Evolutionary conservation across 1,284 basidiomycete species (phyloP).

Genomic region (Ustilago trichophora): DNA sequence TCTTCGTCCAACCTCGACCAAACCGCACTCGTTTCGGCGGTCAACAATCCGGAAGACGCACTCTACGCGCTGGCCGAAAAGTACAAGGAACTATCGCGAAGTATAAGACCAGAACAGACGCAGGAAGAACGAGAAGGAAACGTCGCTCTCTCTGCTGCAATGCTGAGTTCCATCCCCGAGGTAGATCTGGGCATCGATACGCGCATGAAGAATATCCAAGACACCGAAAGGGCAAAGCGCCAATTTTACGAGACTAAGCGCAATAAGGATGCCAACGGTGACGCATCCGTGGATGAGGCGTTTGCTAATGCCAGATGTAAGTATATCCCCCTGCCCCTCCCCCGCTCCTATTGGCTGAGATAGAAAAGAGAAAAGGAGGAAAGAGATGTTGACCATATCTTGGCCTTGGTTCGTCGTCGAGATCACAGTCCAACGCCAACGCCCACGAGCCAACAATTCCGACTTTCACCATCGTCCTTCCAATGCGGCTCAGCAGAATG

Average conservation of each 20-base stretch:
- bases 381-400: no score
- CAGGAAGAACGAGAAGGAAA: slow-evolving; percentile 81
- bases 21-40: not conserved
- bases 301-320: slow-evolving; percentile 78
- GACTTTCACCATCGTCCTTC: slow-evolving; percentile 1
- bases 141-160: slow-evolving; percentile 87
- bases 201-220: slow-evolving; percentile 91
- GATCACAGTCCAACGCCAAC: slow-evolving; percentile 3
- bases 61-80: slow-evolving; percentile 81
- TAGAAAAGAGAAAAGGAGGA: no score
- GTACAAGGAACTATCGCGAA: slow-evolving; percentile 67
- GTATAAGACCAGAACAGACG: slow-evolving; percentile 69
- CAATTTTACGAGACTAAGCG: slow-evolving; percentile 79
- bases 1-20: not conserved
- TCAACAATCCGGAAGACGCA: slow-evolving; percentile 79
- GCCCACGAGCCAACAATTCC: not conserved
- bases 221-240: slow-evolving; percentile 93
- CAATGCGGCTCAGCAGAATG: not conserved
- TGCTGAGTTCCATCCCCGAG: slow-evolving; percentile 93
- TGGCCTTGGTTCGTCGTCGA: no score
- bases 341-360: no score
- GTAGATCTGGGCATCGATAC: slow-evolving; percentile 96
- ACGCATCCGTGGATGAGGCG: slow-evolving; percentile 75
- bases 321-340: no score
- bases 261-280: slow-evolving; percentile 70